A percentile compares a stretch with the other conserved stretches of the same genome.
phyloP scores from a whole-genome alignment of 2,329 filamentous ascomycete species.

The Aureobasidium zeae region DNA sequence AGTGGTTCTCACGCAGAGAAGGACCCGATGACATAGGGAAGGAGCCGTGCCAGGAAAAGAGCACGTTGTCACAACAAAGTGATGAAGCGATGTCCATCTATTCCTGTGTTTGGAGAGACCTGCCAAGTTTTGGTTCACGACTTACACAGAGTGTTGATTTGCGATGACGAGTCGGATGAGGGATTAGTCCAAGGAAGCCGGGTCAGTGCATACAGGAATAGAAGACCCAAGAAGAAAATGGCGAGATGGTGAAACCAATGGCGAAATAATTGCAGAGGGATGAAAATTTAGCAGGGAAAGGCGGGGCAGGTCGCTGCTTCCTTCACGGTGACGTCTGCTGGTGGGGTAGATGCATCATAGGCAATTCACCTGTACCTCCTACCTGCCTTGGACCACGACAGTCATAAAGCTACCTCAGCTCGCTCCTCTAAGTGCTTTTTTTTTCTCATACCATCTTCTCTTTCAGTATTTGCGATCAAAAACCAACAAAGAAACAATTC shows the following conservation, averaged over 20 bases:
- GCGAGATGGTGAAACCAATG: constrained; percentile 6
- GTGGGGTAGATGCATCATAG: constrained; percentile 13
- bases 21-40: too few species aligned
- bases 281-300: too few species aligned
- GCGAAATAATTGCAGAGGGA: too few species aligned
- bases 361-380: background rate
- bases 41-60: too few species aligned
- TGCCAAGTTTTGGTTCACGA: too few species aligned
- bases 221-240: background rate
- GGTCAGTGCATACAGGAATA: too few species aligned
- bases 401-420: background rate
- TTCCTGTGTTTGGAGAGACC: background rate
- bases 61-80: too few species aligned
- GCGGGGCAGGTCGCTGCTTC: constrained; percentile 4
- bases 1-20: too few species aligned
- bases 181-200: constrained; percentile 2
- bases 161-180: too few species aligned
- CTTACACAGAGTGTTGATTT: too few species aligned
- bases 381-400: background rate
- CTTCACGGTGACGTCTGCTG: background rate
- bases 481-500: background rate
- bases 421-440: background rate
- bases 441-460: constrained; percentile 9
- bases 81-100: constrained; percentile 7
- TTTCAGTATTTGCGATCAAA: background rate